A percentile compares a stretch with the other conserved stretches of the same genome.
Evolutionary conservation across 2,329 filamentous ascomycete species (phyloP).

Genomic region (Fusarium continuum): DNA sequence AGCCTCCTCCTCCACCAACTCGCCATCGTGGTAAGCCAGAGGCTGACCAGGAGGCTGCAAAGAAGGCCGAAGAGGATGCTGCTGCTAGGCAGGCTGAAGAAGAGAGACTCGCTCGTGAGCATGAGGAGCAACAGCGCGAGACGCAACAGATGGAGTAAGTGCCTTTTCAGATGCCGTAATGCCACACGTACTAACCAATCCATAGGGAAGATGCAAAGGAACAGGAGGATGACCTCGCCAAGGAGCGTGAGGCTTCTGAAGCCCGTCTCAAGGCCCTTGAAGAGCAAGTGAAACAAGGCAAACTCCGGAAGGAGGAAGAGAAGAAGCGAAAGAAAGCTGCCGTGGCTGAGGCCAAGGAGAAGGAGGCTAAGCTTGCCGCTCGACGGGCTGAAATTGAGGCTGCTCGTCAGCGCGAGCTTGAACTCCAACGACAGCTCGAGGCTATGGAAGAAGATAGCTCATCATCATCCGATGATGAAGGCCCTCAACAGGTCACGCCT

Average conservation of each 20-base stretch:
- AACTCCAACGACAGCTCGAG: conserved; percentile 88
- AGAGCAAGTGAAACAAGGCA: conserved; percentile 91
- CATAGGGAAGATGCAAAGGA: conserved; percentile 74
- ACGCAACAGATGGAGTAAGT: conserved; percentile 86
- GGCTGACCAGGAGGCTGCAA: conserved; percentile 62
- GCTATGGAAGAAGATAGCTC: conserved; percentile 76
- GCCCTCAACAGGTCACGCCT: conserved; percentile 73
- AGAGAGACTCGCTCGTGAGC: conserved; percentile 73
- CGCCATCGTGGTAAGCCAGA: conserved; percentile 74
- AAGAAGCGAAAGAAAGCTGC: conserved; percentile 92
- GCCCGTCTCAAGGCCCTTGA: conserved; percentile 89
- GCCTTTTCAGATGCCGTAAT: neutral
- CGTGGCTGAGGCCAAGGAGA: conserved; percentile 84
- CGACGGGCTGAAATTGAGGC: conserved; percentile 93
- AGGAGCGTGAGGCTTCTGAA: conserved; percentile 81
- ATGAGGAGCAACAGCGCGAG: conserved; percentile 77
- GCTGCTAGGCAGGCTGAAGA: conserved; percentile 70
- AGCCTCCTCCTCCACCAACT: conserved; percentile 81
- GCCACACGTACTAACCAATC: conserved; percentile 39
- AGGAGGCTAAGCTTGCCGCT: conserved; percentile 83
- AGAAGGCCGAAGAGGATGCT: conserved; percentile 66
- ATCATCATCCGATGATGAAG: conserved; percentile 84
- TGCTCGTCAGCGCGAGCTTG: conserved; percentile 87
- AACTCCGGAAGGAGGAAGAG: conserved; percentile 95
- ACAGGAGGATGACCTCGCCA: conserved; percentile 82